phyloP scores from a whole-genome alignment of 208 protist species.

The Eutreptiella sp. region DNA sequence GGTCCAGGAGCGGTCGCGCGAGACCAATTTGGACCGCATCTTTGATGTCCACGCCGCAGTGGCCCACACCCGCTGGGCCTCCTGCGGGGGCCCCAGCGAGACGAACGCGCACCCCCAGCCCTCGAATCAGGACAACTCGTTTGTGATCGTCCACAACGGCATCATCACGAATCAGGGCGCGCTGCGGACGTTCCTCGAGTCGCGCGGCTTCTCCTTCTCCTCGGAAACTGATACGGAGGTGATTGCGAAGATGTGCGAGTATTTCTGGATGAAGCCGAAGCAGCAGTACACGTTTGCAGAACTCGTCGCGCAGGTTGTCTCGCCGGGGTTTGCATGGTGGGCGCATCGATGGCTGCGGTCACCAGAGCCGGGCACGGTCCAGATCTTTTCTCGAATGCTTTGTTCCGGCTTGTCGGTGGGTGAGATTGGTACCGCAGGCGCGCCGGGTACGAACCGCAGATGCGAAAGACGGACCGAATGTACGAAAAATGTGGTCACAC shows the following conservation, averaged over 20 bases:
- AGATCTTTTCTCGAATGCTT: too few species aligned
- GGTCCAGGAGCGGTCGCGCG: constrained; percentile 31
- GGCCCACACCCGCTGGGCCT: constrained; percentile 95
- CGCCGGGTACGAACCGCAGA: too few species aligned
- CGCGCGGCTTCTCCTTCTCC: constrained; percentile 65
- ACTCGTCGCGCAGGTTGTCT: constrained; percentile 45
- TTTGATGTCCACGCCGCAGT: constrained; percentile 58
- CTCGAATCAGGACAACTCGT: constrained; percentile 51
- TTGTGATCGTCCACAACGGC: constrained; percentile 89
- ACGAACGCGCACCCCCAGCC: constrained; percentile 87
- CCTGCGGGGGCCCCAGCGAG: constrained; percentile 82
- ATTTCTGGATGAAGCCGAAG: constrained; percentile 55
- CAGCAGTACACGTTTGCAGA: constrained; percentile 49
- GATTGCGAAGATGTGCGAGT: constrained; percentile 76
- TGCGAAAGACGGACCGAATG: too few species aligned
- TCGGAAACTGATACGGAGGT: constrained; percentile 90
- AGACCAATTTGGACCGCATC: background rate
- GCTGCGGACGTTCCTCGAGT: constrained; percentile 60
- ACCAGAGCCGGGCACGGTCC: too few species aligned
- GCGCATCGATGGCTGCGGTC: too few species aligned
- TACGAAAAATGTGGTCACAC: too few species aligned
- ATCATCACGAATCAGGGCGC: constrained; percentile 87
- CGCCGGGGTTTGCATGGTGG: too few species aligned
- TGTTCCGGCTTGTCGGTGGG: constrained; percentile 8
- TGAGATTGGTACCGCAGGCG: too few species aligned